Evolutionary conservation across 75 land plant genomes (phyloP).

Genomic region (Selaginella tamariscina): DNA sequence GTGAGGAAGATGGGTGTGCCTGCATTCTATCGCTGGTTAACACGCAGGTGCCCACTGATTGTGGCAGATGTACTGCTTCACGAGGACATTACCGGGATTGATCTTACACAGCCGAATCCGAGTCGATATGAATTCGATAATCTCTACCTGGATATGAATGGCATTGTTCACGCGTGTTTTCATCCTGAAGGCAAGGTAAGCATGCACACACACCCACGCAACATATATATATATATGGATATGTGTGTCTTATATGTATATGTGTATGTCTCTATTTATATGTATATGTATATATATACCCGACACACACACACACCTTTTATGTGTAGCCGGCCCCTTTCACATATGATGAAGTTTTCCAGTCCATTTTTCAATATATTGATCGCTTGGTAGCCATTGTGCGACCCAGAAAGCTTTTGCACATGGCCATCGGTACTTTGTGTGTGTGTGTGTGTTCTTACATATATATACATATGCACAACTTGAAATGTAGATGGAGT

Average conservation of each 20-base stretch:
- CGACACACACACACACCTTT: no score
- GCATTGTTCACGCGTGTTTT: conserved; percentile 64
- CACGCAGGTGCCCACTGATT: conserved; percentile 42
- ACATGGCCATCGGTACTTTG: conserved; percentile 60
- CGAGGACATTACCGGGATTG: conserved; percentile 28
- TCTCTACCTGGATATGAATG: conserved; percentile 67
- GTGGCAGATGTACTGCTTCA: conserved; percentile 37
- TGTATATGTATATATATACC: no score
- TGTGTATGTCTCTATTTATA: no score
- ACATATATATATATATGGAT: no score
- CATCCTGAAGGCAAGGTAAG: conserved; percentile 61
- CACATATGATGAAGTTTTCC: conserved; percentile 57
- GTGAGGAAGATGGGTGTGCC: conserved; percentile 48
- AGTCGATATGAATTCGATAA: conserved; percentile 49
- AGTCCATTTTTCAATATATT: conserved; percentile 63
- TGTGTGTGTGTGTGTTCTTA: neutral
- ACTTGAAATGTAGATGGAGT: conserved; percentile 49
- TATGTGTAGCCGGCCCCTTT: conserved; percentile 30
- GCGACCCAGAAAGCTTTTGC: conserved; percentile 78
- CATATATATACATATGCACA: neutral
- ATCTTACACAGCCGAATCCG: conserved; percentile 34
- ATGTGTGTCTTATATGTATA: no score
- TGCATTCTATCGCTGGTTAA: conserved; percentile 61
- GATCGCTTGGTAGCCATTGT: conserved; percentile 60
- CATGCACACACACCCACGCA: no score